Conservation (phyloP, 1,139 yeast genomes). For the Taphrina communis region DNA sequence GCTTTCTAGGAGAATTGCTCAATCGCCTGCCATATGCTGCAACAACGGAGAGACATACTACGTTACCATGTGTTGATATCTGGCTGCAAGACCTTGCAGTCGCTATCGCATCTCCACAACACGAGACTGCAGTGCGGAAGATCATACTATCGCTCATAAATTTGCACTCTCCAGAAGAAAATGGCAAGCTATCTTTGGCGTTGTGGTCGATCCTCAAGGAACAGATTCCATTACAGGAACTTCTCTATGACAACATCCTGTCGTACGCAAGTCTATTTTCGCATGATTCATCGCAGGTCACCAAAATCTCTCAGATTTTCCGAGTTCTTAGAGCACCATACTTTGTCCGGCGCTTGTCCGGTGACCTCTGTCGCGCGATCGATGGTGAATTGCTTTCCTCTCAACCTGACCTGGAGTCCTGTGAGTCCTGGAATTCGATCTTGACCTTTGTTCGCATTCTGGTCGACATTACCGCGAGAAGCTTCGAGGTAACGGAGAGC, state of each 20-base stretch:
- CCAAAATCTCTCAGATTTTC: conserved; percentile 15
- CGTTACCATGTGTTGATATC: conserved; percentile 12
- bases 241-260: neutral
- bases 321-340: conserved; percentile 1
- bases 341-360: neutral
- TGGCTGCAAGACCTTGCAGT: conserved; percentile 16
- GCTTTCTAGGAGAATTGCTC: conserved; percentile 12
- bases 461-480: conserved; percentile 18
- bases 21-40: conserved; percentile 4
- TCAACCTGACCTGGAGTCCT: neutral
- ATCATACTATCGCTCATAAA: conserved; percentile 16
- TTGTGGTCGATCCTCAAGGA: conserved; percentile 4
- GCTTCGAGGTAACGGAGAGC: neutral
- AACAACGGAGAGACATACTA: conserved; percentile 6
- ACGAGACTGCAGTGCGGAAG: neutral
- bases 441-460: neutral
- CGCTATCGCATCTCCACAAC: neutral
- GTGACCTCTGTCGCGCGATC: neutral
- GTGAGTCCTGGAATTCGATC: conserved; percentile 3
- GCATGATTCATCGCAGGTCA: conserved; percentile 13
- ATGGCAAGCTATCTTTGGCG: neutral
- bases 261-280: conserved; percentile 4
- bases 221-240: neutral
- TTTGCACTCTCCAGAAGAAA: conserved; percentile 10
- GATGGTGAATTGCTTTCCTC: neutral